Conservation (phyloP, 2,329 filamentous ascomycete genomes). For the Botrytis hyacinthi region DNA sequence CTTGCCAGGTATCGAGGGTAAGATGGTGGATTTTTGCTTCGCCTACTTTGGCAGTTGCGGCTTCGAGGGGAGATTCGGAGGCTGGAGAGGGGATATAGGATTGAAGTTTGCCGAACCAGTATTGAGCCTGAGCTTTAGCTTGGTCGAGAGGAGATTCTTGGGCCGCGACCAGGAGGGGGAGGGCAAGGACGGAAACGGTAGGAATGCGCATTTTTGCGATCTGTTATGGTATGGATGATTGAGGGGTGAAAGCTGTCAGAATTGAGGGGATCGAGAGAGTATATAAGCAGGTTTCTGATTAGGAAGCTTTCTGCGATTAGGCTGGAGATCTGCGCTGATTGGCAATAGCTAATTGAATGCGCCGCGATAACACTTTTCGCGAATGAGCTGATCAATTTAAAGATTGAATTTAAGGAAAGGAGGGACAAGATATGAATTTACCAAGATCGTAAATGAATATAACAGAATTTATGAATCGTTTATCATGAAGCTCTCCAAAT, state of each 20-base stretch:
- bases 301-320: conserved; percentile 6
- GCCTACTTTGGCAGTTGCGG: conserved; percentile 52
- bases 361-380: conserved; percentile 11
- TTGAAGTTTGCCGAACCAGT: conserved; percentile 60
- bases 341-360: conserved; percentile 10
- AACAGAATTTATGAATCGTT: not conserved
- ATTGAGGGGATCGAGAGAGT: not conserved
- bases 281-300: conserved; percentile 1
- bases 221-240: not conserved
- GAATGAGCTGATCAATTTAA: not conserved
- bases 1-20: conserved; percentile 68
- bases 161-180: conserved; percentile 55
- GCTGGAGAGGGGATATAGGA: conserved; percentile 52
- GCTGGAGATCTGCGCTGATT: not conserved
- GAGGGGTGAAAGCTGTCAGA: not conserved
- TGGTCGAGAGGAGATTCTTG: conserved; percentile 53
- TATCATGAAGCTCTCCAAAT: not conserved
- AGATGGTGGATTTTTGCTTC: conserved; percentile 54
- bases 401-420: not conserved
- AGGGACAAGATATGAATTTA: not conserved
- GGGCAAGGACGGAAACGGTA: conserved; percentile 48
- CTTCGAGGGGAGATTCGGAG: conserved; percentile 39
- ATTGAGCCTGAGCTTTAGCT: conserved; percentile 62
- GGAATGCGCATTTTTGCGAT: conserved; percentile 55
- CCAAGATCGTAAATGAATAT: not conserved